Evolutionary conservation across 805 yeast genomes (phyloP).

Genomic region (Candida suzukii): DNA sequence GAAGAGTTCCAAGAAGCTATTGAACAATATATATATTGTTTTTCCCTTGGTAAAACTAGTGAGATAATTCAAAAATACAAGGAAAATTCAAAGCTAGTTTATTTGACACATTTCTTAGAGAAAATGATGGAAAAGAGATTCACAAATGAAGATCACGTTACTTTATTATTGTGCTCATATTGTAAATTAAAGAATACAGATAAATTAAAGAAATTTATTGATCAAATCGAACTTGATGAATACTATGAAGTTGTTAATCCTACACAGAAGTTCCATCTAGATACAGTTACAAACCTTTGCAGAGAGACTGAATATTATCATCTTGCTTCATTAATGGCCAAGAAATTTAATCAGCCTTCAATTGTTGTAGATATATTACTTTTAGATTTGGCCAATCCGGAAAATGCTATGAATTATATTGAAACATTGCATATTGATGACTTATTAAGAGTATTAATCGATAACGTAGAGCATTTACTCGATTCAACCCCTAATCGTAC

Average conservation of each 20-base stretch:
- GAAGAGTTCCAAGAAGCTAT: slow-evolving; percentile 66
- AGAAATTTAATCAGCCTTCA: slow-evolving; percentile 64
- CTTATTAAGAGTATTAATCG: slow-evolving; percentile 54
- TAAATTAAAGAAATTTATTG: slow-evolving; percentile 52
- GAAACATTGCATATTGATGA: slow-evolving; percentile 70
- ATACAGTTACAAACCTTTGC: slow-evolving; percentile 59
- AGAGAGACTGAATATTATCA: slow-evolving; percentile 62
- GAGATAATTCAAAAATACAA: slow-evolving; percentile 74
- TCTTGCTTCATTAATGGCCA: slow-evolving; percentile 65
- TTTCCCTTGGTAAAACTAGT: slow-evolving; percentile 51
- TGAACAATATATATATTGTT: slow-evolving; percentile 54
- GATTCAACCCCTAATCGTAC: slow-evolving; percentile 72
- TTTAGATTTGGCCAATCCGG: slow-evolving; percentile 54
- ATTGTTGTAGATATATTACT: slow-evolving; percentile 70
- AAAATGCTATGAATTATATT: slow-evolving; percentile 56
- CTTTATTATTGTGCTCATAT: slow-evolving; percentile 69
- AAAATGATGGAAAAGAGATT: slow-evolving; percentile 45
- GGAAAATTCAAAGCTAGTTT: slow-evolving; percentile 64
- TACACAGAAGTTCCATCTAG: slow-evolving; percentile 52
- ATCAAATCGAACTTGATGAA: slow-evolving; percentile 25
- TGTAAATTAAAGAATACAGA: slow-evolving; percentile 64
- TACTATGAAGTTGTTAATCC: slow-evolving; percentile 28
- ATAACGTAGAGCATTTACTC: slow-evolving; percentile 51
- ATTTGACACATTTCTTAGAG: slow-evolving; percentile 57
- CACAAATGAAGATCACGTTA: slow-evolving; percentile 76